Evolutionary conservation across 1,284 basidiomycete species (phyloP).

Genomic region (Ganoderma sinense): DNA sequence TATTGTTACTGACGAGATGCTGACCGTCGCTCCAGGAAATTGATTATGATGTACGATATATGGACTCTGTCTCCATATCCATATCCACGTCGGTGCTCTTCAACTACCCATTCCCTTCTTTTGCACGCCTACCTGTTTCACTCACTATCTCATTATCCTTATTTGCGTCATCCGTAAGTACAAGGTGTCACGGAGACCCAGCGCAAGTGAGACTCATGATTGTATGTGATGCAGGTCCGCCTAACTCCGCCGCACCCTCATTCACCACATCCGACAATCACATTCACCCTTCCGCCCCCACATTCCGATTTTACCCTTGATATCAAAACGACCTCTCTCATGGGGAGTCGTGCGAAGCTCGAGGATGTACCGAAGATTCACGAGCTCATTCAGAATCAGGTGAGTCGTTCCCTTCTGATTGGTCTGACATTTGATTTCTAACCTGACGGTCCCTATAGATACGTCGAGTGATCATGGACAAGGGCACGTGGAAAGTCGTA

Average conservation of each 20-base stretch:
- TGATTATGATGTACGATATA: conserved; percentile 74
- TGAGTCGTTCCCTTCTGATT: conserved; percentile 49
- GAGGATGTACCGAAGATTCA: conserved; percentile 86
- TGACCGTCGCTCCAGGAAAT: conserved; percentile 48
- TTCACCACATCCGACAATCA: conserved; percentile 53
- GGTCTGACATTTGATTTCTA: neutral
- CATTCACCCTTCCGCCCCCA: conserved; percentile 61
- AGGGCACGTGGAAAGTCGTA: conserved; percentile 71
- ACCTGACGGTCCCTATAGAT: conserved; percentile 34
- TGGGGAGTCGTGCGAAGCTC: conserved; percentile 85
- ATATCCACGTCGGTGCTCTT: conserved; percentile 84
- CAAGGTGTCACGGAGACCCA: neutral
- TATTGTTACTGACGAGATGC: neutral
- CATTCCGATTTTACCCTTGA: conserved; percentile 59
- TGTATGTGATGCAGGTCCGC: conserved; percentile 37
- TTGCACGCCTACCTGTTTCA: conserved; percentile 82
- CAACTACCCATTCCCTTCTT: conserved; percentile 82
- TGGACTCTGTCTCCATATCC: conserved; percentile 75
- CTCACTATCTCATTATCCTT: conserved; percentile 80
- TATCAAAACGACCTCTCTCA: conserved; percentile 76
- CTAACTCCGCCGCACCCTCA: conserved; percentile 44
- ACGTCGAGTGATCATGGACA: conserved; percentile 56
- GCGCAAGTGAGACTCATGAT: neutral
- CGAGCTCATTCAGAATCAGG: conserved; percentile 81
- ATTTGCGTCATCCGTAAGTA: conserved; percentile 72